These are phyloP conservation scores for Polysphondylium violaceum DNA, from an alignment of 78 protist genomes.

Conservation along the genomic window DNA sequence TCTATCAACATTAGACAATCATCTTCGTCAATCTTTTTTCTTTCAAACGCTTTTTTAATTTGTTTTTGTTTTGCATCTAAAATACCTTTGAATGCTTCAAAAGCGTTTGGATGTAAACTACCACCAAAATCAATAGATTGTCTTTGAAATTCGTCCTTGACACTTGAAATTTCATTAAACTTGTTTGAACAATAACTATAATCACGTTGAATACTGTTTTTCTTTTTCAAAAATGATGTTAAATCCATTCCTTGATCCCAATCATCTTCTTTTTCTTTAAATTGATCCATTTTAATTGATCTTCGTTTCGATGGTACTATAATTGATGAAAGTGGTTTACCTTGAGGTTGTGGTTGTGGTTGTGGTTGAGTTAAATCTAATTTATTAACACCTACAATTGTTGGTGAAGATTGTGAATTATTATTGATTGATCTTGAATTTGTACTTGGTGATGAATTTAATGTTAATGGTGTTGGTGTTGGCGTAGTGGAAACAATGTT, in stretches of 20 bases:
- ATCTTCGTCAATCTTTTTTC: constrained; percentile 31
- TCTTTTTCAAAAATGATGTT: background rate
- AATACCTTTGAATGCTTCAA: constrained; percentile 27
- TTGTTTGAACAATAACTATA: constrained; percentile 18
- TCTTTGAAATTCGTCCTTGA: constrained; percentile 58
- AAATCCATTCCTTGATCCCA: constrained; percentile 56
- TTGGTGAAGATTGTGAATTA: background rate
- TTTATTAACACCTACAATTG: background rate
- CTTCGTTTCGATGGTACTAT: background rate
- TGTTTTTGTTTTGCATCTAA: constrained; percentile 63
- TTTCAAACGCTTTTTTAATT: constrained; percentile 39
- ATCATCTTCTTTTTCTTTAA: constrained; percentile 47
- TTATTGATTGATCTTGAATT: background rate
- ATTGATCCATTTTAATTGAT: constrained; percentile 44
- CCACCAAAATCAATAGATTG: constrained; percentile 7
- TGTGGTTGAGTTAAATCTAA: background rate
- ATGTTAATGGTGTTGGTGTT: constrained; percentile 5
- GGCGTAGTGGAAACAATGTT: background rate
- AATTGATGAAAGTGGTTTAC: background rate
- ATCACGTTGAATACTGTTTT: background rate
- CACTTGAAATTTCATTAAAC: constrained; percentile 61
- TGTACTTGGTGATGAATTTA: background rate
- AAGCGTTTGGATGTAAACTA: constrained; percentile 26
- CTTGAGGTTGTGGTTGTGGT: background rate
- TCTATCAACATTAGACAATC: constrained; percentile 49